These are phyloP conservation scores for Mycogone perniciosa DNA, from an alignment of 2,329 filamentous ascomycete genomes.

Conservation along the genomic window DNA sequence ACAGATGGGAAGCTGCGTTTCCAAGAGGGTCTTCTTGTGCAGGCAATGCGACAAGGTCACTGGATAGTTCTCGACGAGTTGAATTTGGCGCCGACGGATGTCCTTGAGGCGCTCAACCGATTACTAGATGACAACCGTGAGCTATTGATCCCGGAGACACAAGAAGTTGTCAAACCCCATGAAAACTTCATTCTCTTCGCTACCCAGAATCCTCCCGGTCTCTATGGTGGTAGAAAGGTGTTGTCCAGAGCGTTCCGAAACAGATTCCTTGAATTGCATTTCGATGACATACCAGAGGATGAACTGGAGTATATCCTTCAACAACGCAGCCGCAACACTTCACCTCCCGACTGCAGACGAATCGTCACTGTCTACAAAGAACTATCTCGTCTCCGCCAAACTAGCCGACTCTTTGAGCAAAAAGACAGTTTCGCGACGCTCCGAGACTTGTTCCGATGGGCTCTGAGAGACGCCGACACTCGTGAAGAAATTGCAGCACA, in stretches of 20 bases:
- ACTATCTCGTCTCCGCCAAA: conserved; percentile 81
- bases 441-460: conserved; percentile 94
- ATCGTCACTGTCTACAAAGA: conserved; percentile 95
- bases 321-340: conserved; percentile 76
- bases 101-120: conserved; percentile 91
- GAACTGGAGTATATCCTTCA: conserved; percentile 90
- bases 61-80: conserved; percentile 99
- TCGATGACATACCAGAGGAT: conserved; percentile 93
- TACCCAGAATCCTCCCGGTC: conserved; percentile 90
- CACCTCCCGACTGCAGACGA: conserved; percentile 81
- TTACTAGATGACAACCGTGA: conserved; percentile 95
- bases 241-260: conserved; percentile 94
- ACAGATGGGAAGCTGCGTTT: conserved; percentile 79
- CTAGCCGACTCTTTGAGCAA: conserved; percentile 87
- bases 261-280: conserved; percentile 92
- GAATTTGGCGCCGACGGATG: conserved; percentile 93
- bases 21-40: conserved; percentile 88
- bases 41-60: conserved; percentile 84
- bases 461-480: conserved; percentile 73
- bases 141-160: conserved; percentile 90
- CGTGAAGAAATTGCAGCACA: conserved; percentile 85
- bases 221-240: conserved; percentile 92
- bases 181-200: conserved; percentile 97
- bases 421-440: conserved; percentile 96
- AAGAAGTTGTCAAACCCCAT: conserved; percentile 87